Conservation (phyloP, 768 basidiomycete species). For the Kwoniella sp. region DNA sequence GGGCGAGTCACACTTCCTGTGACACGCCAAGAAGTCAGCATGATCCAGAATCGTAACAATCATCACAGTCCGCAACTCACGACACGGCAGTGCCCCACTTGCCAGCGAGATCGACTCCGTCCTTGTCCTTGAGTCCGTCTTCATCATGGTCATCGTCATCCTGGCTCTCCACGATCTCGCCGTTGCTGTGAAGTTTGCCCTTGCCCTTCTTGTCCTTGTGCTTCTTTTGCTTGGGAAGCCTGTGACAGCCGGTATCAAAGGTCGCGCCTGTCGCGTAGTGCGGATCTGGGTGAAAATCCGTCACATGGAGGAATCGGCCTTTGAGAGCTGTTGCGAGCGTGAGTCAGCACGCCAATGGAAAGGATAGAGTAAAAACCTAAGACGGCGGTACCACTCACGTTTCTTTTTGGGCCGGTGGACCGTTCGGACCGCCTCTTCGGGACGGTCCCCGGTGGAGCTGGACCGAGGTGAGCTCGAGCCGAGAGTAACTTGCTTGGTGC, state of each 20-base stretch:
- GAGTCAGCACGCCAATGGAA: no score
- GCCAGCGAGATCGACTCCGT: slow-evolving; percentile 34
- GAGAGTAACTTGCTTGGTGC: background rate
- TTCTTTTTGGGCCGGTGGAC: slow-evolving; percentile 1
- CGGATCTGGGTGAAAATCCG: slow-evolving; percentile 49
- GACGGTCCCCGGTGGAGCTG: no score
- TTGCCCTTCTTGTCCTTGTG: slow-evolving; percentile 29
- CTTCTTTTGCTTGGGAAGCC: slow-evolving; percentile 17
- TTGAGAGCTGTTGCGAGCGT: slow-evolving; percentile 37
- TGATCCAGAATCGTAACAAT: background rate
- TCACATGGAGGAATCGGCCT: slow-evolving; percentile 48
- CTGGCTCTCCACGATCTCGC: background rate
- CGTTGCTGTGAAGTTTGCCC: slow-evolving; percentile 3
- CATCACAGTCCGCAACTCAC: slow-evolving; percentile 34
- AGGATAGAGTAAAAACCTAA: no score
- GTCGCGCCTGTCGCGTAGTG: slow-evolving; percentile 39
- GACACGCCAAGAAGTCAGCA: background rate
- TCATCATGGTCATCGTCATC: slow-evolving; percentile 18
- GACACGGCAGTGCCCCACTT: slow-evolving; percentile 46
- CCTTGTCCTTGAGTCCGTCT: slow-evolving; percentile 7
- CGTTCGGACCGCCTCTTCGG: background rate
- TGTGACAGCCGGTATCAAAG: slow-evolving; percentile 45
- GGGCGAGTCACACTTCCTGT: slow-evolving; percentile 65
- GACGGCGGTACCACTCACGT: slow-evolving; percentile 1
- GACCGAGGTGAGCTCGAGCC: background rate